phyloP scores from a whole-genome alignment of 192 early-diverging fungal species.

The Backusella tarrabulga region DNA sequence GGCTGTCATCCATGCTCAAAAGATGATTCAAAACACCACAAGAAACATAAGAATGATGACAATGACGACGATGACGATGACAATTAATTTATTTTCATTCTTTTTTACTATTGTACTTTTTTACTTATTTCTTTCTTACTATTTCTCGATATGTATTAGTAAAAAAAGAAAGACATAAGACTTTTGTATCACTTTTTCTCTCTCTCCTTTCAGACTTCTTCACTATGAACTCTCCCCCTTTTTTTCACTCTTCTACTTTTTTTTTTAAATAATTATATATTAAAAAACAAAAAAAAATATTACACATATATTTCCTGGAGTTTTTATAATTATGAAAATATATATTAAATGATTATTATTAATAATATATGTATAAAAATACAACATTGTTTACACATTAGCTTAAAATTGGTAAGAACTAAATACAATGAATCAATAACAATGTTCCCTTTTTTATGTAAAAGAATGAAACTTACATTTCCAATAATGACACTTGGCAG shows the following conservation, averaged over 20 bases:
- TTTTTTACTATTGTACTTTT: background rate
- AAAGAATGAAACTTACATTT: constrained; percentile 44
- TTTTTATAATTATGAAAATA: background rate
- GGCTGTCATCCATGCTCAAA: background rate
- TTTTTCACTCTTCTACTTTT: background rate
- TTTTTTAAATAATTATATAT: background rate
- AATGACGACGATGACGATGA: background rate
- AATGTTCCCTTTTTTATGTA: background rate
- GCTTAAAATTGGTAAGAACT: constrained; percentile 27
- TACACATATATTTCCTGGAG: background rate
- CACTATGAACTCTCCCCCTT: background rate
- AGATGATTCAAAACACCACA: background rate
- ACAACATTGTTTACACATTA: background rate
- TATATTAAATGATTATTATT: background rate
- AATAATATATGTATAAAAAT: background rate
- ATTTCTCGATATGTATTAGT: background rate
- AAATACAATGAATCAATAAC: background rate
- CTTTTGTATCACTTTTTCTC: constrained; percentile 10
- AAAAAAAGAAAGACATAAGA: constrained; percentile 7
- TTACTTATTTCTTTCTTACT: background rate
- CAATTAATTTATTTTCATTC: background rate
- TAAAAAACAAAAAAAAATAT: background rate
- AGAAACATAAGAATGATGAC: background rate
- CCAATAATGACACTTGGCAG: constrained; percentile 87
- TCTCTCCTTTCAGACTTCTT: background rate